Evolutionary conservation across 495 filamentous ascomycete genomes (phyloP).

Genomic region (Monascus purpureus): DNA sequence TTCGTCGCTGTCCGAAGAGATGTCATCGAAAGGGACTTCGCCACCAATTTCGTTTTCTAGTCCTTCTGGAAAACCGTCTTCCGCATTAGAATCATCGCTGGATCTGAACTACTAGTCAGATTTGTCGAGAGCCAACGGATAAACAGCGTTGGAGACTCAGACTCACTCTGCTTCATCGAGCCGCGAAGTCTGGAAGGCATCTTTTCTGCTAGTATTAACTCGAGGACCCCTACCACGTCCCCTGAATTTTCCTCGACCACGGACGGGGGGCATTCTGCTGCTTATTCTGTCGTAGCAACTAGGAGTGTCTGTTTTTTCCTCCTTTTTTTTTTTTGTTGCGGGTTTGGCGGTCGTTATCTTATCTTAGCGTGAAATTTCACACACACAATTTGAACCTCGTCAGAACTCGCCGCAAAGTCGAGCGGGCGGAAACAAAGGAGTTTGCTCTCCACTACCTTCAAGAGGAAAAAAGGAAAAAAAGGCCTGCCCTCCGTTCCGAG

Average conservation of each 20-base stretch:
- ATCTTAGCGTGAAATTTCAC: constrained; percentile 43
- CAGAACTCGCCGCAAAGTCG: constrained; percentile 8
- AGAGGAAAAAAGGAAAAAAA: constrained; percentile 5
- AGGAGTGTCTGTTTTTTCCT: background rate
- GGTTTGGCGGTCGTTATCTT: constrained; percentile 32
- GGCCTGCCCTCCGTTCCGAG: background rate
- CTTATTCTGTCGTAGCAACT: background rate
- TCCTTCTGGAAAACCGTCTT: constrained; percentile 6
- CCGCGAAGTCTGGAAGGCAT: constrained; percentile 24
- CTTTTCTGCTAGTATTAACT: constrained; percentile 9
- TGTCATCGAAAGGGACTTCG: constrained; percentile 17
- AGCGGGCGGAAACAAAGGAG: constrained; percentile 16
- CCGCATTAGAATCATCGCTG: constrained; percentile 19
- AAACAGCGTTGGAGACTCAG: background rate
- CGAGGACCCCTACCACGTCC: constrained; percentile 19
- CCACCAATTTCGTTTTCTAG: constrained; percentile 13
- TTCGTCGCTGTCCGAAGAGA: constrained; percentile 32
- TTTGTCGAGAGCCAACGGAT: background rate
- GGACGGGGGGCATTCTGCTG: constrained; percentile 9
- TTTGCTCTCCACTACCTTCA: background rate
- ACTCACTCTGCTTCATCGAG: constrained; percentile 28
- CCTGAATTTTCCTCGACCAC: constrained; percentile 10
- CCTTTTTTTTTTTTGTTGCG: constrained; percentile 3
- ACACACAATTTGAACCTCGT: constrained; percentile 31
- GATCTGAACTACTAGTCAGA: constrained; percentile 13